A percentile compares a stretch with the other conserved stretches of the same genome.
Evolutionary conservation across 331 rosid genomes (phyloP).

Genomic region (Malus hybrid): DNA sequence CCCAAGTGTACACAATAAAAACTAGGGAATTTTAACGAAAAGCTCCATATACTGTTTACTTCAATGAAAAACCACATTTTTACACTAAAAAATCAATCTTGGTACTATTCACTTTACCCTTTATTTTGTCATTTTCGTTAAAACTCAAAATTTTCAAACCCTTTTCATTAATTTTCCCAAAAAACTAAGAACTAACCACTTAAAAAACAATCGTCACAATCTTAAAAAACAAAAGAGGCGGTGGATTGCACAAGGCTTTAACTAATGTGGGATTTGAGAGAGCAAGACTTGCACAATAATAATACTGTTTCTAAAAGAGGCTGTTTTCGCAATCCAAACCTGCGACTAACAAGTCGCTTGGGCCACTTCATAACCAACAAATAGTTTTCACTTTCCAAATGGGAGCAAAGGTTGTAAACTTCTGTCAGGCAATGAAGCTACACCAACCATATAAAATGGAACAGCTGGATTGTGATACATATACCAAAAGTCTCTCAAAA

Average conservation of each 20-base stretch:
- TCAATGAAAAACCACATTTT: too few species aligned
- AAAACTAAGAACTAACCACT: background rate
- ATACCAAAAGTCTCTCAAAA: background rate
- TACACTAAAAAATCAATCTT: too few species aligned
- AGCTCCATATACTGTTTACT: too few species aligned
- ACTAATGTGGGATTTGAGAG: background rate
- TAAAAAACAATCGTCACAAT: background rate
- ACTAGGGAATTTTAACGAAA: background rate
- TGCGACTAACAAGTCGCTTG: background rate
- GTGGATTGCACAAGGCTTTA: background rate
- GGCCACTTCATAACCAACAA: background rate
- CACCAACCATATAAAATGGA: background rate
- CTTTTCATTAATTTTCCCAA: background rate
- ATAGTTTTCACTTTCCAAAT: background rate
- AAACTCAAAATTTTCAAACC: too few species aligned
- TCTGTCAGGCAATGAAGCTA: background rate
- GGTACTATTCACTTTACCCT: too few species aligned
- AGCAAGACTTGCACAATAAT: background rate
- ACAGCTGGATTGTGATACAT: background rate
- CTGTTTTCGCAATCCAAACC: background rate
- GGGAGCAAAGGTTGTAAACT: background rate
- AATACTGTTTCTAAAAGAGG: background rate
- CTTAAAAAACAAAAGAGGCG: background rate
- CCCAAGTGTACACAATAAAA: background rate
- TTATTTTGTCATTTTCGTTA: too few species aligned